Percentiles rank a stretch among this genome's conserved stretches.
Evolutionary conservation across 306 rosid genomes (phyloP).

Genomic region (Ormosia semicastrata): DNA sequence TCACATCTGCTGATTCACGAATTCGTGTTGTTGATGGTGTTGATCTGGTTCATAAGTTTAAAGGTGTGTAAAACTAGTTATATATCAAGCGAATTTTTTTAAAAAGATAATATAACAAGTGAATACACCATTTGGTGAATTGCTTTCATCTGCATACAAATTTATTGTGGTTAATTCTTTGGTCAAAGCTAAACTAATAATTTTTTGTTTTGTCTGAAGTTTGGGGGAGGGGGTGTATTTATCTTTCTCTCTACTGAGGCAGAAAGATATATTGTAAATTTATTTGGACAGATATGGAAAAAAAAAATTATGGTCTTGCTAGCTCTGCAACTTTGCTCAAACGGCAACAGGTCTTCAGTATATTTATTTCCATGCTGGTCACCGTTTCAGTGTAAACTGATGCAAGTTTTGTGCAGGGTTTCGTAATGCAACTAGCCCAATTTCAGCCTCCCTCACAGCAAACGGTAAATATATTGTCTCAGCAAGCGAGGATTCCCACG

Average conservation of each 20-base stretch:
- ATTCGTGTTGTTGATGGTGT: constrained; percentile 82
- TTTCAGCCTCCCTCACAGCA: constrained; percentile 80
- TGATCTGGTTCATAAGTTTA: constrained; percentile 89
- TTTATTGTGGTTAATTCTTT: background rate
- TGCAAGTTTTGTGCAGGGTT: constrained; percentile 63
- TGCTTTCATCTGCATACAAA: constrained; percentile 22
- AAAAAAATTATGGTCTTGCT: background rate
- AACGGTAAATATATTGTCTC: constrained; percentile 82
- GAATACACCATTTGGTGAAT: constrained; percentile 1
- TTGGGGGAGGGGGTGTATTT: background rate
- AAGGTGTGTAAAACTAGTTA: constrained; percentile 54
- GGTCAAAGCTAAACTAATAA: background rate
- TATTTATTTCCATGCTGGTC: constrained; percentile 18
- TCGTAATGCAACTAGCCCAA: constrained; percentile 79
- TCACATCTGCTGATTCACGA: constrained; percentile 97
- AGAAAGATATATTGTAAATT: background rate
- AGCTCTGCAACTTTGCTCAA: background rate
- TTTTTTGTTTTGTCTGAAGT: background rate
- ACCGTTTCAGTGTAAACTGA: constrained; percentile 21
- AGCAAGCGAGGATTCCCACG: constrained; percentile 95
- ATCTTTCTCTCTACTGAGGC: background rate
- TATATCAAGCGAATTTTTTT: background rate
- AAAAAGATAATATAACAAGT: background rate
- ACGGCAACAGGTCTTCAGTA: constrained; percentile 19
- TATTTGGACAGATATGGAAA: background rate